Base-by-base conservation (phyloP, 2,329 filamentous ascomycete genomes). In the Epichloe brachyelytri region DNA sequence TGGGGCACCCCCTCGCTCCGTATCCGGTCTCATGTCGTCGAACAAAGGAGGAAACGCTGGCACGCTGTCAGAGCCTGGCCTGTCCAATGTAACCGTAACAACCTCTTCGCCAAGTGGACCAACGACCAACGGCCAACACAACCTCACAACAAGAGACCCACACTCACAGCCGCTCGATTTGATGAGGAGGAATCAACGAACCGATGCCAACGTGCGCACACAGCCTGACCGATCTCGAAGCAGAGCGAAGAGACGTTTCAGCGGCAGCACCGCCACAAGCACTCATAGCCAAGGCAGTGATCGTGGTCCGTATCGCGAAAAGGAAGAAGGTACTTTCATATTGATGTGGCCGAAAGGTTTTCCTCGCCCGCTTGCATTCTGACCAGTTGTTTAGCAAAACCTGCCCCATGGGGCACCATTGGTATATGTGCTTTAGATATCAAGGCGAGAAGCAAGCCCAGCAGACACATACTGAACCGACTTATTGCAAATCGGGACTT, bases 401-500 rank as follows among this genome's bases (percentile, higher is more conserved):
- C 79, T 10, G 74, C 79, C 4, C 75, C 78, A 2, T 77, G 73
- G 65, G 81, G 81, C 43, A 75, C 82, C 46, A 95, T 98, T 62
- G 93, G 93, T 49, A 88, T 98, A 10, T 98, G 93, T 66, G 94
- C 93, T 20, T 74, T 98, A 53, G 93, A 98, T 69, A 80, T 91
- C 59, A 98, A 98, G 71, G 93, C 93, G 37, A 80, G 93, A 61
- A 96, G 90, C 74, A 97, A 97, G 68, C 93, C 93, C 1, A 96
- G 91, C 63, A 80, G 94, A 58, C 97, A 95, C 63, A 98, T 98
- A 58, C 72, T 98, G 53, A 97, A 95, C 62, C 82, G 90, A 48
- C 76, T 98, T 19, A 91, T 96, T 57, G 82, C 86, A 36, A 90
- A 94, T 57, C 81, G 84, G 47, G 91, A 97, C 60, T 97, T 98